Evolutionary conservation across 140 eudicot species (phyloP).

Genomic region (Oenanthe javanica): DNA sequence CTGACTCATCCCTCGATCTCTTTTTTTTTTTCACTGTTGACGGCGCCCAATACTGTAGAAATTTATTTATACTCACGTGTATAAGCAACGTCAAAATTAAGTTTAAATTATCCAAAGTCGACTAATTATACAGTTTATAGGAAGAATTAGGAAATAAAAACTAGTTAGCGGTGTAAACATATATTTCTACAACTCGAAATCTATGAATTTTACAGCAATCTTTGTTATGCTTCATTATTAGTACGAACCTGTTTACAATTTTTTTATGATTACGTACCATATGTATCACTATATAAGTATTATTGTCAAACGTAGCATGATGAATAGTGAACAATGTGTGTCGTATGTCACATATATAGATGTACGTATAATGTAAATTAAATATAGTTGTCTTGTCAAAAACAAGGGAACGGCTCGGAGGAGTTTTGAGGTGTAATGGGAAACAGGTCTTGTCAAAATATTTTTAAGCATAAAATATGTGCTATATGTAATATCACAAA

Average conservation of each 20-base stretch:
- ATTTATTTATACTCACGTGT: background rate
- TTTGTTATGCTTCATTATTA: background rate
- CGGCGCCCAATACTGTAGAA: background rate
- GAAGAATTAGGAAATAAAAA: no score
- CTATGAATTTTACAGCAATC: background rate
- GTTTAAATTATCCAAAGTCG: background rate
- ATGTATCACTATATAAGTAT: background rate
- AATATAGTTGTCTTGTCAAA: background rate
- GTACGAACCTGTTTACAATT: background rate
- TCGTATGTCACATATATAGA: background rate
- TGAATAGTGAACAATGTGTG: background rate
- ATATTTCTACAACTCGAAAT: no score
- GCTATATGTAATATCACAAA: no score
- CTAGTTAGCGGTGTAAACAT: no score
- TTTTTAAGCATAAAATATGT: no score
- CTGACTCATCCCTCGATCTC: background rate
- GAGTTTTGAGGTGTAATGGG: background rate
- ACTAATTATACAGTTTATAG: no score
- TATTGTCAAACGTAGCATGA: background rate
- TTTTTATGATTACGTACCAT: background rate
- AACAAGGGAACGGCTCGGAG: background rate
- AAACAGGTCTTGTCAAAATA: background rate
- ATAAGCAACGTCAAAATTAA: background rate
- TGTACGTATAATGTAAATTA: background rate
- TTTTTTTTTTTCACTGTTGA: background rate